Percentiles rank a stretch among this genome's conserved stretches.
These are phyloP conservation scores for Mycena maculata DNA, from an alignment of 768 basidiomycete species.

Conservation along the genomic window DNA sequence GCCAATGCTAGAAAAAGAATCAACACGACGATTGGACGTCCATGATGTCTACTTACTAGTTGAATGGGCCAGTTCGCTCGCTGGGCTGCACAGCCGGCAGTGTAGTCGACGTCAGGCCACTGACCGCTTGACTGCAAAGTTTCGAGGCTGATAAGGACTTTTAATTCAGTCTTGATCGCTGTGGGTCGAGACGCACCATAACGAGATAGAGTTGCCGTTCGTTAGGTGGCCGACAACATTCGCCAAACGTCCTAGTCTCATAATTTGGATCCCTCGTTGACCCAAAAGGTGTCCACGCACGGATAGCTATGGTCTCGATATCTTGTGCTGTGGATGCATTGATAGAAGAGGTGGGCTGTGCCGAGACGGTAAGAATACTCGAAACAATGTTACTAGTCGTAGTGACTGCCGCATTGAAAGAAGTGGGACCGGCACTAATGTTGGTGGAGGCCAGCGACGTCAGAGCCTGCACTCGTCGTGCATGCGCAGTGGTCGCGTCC, in stretches of 20 bases:
- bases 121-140: slow-evolving; percentile 61
- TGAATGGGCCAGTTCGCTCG: slow-evolving; percentile 79
- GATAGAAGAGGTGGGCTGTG: slow-evolving; percentile 16
- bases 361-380: neutral
- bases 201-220: neutral
- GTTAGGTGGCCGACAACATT: slow-evolving; percentile 55
- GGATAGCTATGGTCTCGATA: slow-evolving; percentile 48
- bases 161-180: neutral
- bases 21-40: neutral
- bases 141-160: slow-evolving; percentile 50
- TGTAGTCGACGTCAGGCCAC: slow-evolving; percentile 74
- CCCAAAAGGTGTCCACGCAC: slow-evolving; percentile 58
- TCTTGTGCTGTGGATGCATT: slow-evolving; percentile 41
- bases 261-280: slow-evolving; percentile 45
- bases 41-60: neutral
- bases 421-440: too few species aligned
- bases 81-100: slow-evolving; percentile 69
- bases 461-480: too few species aligned
- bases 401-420: too few species aligned
- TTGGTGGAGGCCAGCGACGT: too few species aligned
- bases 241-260: neutral
- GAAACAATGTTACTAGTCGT: too few species aligned
- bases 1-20: slow-evolving; percentile 56
- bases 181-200: neutral
- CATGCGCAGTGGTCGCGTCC: too few species aligned